Evolutionary conservation across 1,284 basidiomycete genomes (phyloP).

Genomic region (Stygiomarasmius scandens): DNA sequence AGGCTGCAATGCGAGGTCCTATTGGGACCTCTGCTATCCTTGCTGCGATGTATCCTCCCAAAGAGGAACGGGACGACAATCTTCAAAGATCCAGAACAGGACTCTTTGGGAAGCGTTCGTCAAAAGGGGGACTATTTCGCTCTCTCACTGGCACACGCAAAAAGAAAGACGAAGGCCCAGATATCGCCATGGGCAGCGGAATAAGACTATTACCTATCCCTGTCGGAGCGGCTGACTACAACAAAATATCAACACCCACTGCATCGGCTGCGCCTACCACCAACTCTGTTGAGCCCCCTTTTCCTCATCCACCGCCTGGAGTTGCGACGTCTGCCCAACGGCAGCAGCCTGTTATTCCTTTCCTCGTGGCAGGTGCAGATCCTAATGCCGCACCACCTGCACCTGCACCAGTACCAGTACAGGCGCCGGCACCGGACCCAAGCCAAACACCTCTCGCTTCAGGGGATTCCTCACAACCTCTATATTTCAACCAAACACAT

Average conservation of each 20-base stretch:
- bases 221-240: background rate
- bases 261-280: background rate
- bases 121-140: slow-evolving; percentile 19
- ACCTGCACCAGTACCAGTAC: slow-evolving; percentile 4
- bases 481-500: slow-evolving; percentile 35
- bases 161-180: slow-evolving; percentile 23
- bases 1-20: slow-evolving; percentile 42
- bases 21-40: slow-evolving; percentile 45
- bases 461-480: slow-evolving; percentile 16
- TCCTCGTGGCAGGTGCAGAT: slow-evolving; percentile 11
- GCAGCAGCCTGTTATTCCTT: background rate
- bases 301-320: slow-evolving; percentile 1
- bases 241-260: background rate
- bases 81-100: slow-evolving; percentile 13
- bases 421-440: slow-evolving; percentile 5
- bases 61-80: background rate
- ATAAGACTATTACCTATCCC: slow-evolving; percentile 14
- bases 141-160: slow-evolving; percentile 17
- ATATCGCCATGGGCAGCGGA: background rate
- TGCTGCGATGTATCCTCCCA: slow-evolving; percentile 20
- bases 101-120: slow-evolving; percentile 16
- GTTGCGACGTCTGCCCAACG: background rate
- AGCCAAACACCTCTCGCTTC: too few species aligned
- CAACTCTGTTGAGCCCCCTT: background rate
- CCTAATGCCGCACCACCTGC: slow-evolving; percentile 6